Base-by-base conservation (phyloP, 1,284 basidiomycete genomes). In the Apiotrichum veenhuisii region DNA sequence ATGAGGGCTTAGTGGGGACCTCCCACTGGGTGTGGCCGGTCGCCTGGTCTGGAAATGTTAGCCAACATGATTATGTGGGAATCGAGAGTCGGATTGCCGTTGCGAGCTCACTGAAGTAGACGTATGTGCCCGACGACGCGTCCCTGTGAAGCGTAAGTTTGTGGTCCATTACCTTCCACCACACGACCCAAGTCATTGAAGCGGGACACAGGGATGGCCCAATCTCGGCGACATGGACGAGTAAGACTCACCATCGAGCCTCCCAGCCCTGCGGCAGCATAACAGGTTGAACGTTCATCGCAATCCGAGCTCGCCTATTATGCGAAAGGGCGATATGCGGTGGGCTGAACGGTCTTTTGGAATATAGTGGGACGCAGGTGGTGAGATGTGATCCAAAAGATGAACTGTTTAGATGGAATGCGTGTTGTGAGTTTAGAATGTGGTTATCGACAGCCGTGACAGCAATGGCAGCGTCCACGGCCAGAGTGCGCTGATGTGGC, bases 191-290 rank as follows among this genome's bases (percentile, higher is more conserved):
- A n/a, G n/a, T n/a, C n/a, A n/a, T n/a, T n/a, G n/a, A n/a, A n/a
- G n/a, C n/a, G n/a, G n/a, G n/a, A n/a, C 30, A 30, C 7, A 30
- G 30, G 30, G 22, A 52, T 36, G 38, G 38, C 12, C 11, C 18
- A 27, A 52, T 14, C 30, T 34, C 15, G 36, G 36, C 15, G 36
- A 22, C 26, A 30, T 30, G 12, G 3, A 26, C n/a, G 8, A n/a
- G 3, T 22, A 41, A 22, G n/a, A 69, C 82, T 66, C 72, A 89
- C 91, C 91, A 94, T 81, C 93, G 87, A 70, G 89, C 85, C 64
- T 83, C 81, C 91, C 91, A 95, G 52, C 91, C 92, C 62, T 87
- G 87, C 61, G 91, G 91, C 48, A 95, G 79, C 73, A 58, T 58
- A 27, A 63, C 33, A 25, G 56, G 57, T 49, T 69, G 64, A 22